Evolutionary conservation across 1,139 yeast genomes (phyloP).

Genomic region (Martiniozyma asiatica): DNA sequence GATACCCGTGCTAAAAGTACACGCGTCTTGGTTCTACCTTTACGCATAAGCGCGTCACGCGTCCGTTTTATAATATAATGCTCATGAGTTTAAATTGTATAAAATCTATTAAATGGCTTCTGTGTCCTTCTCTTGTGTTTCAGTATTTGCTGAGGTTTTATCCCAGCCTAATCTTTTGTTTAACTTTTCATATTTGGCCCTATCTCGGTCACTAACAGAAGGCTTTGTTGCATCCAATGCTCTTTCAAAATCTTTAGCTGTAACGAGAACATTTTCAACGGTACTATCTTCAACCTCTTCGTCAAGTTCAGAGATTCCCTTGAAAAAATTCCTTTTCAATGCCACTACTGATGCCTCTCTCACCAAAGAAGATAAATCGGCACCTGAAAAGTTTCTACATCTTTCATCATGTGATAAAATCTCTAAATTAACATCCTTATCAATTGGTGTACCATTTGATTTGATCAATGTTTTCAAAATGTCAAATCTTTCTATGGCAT

Average conservation of each 20-base stretch:
- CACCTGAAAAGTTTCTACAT: constrained; percentile 88
- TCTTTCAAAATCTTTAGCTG: constrained; percentile 48
- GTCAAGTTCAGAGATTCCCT: constrained; percentile 24
- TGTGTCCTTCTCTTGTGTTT: too few relatives aligned
- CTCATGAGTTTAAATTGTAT: too few relatives aligned
- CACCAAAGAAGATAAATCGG: constrained; percentile 83
- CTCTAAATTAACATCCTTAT: constrained; percentile 46
- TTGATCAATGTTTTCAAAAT: constrained; percentile 67
- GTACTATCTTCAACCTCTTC: constrained; percentile 23
- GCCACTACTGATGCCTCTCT: constrained; percentile 91
- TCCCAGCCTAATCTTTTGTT: constrained; percentile 25
- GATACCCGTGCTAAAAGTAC: too few relatives aligned
- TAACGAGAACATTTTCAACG: constrained; percentile 34
- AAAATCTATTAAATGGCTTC: too few relatives aligned
- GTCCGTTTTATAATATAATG: too few relatives aligned
- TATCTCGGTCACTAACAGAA: constrained; percentile 80
- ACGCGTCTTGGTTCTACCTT: too few relatives aligned
- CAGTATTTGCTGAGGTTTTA: constrained; percentile 15
- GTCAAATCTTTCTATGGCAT: constrained; percentile 63
- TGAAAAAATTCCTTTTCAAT: constrained; percentile 57
- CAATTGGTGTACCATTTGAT: constrained; percentile 66
- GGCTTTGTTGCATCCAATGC: constrained; percentile 77
- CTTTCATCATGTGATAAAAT: constrained; percentile 61
- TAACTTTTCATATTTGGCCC: constrained; percentile 54
- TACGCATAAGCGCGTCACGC: too few relatives aligned